Percentiles rank a stretch among this genome's conserved stretches.
Conservation (phyloP, 352 stramenopile species). For the Globisporangium mamillatum region DNA sequence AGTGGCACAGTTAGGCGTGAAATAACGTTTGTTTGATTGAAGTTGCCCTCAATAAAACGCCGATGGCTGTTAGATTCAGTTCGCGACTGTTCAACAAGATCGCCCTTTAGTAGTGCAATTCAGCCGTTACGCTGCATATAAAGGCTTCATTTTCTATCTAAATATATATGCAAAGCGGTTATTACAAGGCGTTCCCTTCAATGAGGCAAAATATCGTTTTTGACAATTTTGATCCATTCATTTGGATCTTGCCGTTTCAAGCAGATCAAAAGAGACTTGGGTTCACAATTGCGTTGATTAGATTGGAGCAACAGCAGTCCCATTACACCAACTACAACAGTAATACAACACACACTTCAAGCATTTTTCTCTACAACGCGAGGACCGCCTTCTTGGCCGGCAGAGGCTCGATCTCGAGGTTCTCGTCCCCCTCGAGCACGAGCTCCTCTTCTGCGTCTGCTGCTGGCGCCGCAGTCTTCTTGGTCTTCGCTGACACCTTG, state of each 20-base stretch:
- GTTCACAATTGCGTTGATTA: too few relatives aligned
- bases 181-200: not conserved
- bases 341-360: not conserved
- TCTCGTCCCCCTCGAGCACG: conserved; percentile 1
- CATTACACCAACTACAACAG: not conserved
- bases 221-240: too few relatives aligned
- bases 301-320: not conserved
- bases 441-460: not conserved
- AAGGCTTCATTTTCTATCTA: not conserved
- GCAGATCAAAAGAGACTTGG: too few relatives aligned
- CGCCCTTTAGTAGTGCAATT: not conserved
- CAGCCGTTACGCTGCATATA: not conserved
- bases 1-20: not conserved
- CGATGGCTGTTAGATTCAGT: not conserved
- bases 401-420: conserved; percentile 3
- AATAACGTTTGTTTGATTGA: not conserved
- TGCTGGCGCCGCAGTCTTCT: conserved; percentile 1
- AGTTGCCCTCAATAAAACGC: not conserved
- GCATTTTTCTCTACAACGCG: not conserved
- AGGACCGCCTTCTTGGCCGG: not conserved
- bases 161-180: not conserved
- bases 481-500: not conserved
- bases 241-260: not conserved
- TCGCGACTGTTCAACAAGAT: not conserved
- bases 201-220: too few relatives aligned